Evolutionary conservation across 345 rosid genomes (phyloP).

Genomic region (Psidium guajava): DNA sequence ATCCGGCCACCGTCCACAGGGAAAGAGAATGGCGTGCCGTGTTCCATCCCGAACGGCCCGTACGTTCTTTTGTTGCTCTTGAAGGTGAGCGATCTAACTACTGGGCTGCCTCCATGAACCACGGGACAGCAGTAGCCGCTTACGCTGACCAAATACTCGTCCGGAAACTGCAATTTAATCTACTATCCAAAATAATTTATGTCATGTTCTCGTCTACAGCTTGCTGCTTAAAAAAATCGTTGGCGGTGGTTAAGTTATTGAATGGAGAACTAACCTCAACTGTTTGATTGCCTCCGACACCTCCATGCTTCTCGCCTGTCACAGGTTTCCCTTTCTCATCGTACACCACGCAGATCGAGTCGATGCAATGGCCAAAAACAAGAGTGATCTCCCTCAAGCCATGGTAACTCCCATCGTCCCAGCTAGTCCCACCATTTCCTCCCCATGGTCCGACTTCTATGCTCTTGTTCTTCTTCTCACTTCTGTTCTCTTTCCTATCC

Average conservation of each 20-base stretch:
- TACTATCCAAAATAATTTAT: constrained; percentile 3
- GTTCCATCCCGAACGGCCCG: constrained; percentile 65
- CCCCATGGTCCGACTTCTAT: constrained; percentile 69
- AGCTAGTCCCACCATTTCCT: constrained; percentile 57
- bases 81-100: constrained; percentile 58
- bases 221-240: not conserved
- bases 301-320: constrained; percentile 56
- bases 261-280: constrained; percentile 29
- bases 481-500: constrained; percentile 4
- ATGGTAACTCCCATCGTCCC: constrained; percentile 64
- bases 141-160: constrained; percentile 45
- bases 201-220: not conserved
- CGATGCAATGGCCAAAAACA: constrained; percentile 52
- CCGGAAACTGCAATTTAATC: constrained; percentile 70
- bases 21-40: constrained; percentile 62
- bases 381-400: constrained; percentile 63
- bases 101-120: constrained; percentile 44
- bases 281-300: constrained; percentile 41
- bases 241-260: not conserved
- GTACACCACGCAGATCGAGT: constrained; percentile 47
- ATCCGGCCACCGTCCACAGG: constrained; percentile 40
- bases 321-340: constrained; percentile 53
- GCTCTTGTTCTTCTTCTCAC: constrained; percentile 18
- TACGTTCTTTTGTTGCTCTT: constrained; percentile 52
- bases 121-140: constrained; percentile 53